phyloP scores from a whole-genome alignment of 768 basidiomycete genomes.

The Lentinula lateritia region DNA sequence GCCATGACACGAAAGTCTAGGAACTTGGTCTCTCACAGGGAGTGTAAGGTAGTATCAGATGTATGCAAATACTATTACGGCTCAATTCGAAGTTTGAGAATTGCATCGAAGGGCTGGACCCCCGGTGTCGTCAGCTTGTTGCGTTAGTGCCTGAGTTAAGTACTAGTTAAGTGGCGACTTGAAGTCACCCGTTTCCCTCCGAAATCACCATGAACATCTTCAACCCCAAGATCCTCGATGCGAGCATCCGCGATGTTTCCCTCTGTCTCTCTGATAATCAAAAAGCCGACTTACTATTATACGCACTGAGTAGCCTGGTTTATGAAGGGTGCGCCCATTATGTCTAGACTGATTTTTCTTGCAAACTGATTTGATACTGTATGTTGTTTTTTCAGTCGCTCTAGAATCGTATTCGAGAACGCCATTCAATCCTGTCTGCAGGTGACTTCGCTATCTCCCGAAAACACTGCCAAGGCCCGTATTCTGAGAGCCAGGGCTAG shows the following conservation, averaged over 20 bases:
- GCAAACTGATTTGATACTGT: neutral
- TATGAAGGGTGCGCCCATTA: constrained; percentile 50
- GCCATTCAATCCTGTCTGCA: constrained; percentile 67
- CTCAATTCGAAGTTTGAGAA: neutral
- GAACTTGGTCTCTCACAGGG: neutral
- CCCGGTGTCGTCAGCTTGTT: neutral
- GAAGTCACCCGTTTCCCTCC: constrained; percentile 1
- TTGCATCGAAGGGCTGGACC: constrained; percentile 2
- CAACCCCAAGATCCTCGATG: constrained; percentile 74
- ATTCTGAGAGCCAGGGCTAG: constrained; percentile 64
- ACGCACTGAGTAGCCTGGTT: constrained; percentile 80
- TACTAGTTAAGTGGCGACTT: neutral
- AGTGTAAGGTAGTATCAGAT: neutral
- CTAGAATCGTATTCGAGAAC: constrained; percentile 64
- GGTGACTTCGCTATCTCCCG: constrained; percentile 44
- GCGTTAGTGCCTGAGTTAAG: neutral
- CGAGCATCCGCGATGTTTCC: constrained; percentile 66
- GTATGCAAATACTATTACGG: neutral
- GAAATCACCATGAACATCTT: constrained; percentile 48
- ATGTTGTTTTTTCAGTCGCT: constrained; percentile 30
- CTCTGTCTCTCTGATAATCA: constrained; percentile 53
- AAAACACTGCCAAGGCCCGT: constrained; percentile 53
- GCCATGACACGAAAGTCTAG: neutral
- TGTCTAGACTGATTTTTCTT: neutral
- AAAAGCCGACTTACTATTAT: constrained; percentile 66